A percentile compares a stretch with the other conserved stretches of the same genome.
phyloP scores from a whole-genome alignment of 192 early-diverging fungal genomes.

The Umbelopsis isabellina region DNA sequence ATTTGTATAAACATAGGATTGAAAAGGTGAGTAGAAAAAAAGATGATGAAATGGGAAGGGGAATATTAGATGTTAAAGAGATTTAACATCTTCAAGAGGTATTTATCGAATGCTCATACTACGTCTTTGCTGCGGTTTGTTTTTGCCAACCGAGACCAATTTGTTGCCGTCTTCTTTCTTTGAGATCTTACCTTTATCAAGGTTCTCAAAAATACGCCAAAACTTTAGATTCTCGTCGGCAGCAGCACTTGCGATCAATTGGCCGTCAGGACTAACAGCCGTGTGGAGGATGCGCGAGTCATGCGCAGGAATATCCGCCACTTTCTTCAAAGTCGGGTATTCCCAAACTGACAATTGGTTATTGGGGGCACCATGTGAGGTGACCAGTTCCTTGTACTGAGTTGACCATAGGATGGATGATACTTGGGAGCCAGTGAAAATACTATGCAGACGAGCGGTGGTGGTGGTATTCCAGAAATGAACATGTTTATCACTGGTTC shows the following conservation, averaged over 20 bases:
- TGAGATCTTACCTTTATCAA: constrained; percentile 18
- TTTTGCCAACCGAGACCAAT: constrained; percentile 6
- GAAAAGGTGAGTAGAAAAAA: constrained; percentile 5
- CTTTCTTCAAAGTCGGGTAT: constrained; percentile 72
- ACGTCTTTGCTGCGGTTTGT: constrained; percentile 6
- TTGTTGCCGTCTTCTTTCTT: constrained; percentile 18
- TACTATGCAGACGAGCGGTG: constrained; percentile 57
- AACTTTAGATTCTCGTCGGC: constrained; percentile 96
- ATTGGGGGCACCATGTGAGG: constrained; percentile 91
- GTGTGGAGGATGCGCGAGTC: constrained; percentile 88
- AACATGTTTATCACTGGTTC: constrained; percentile 86
- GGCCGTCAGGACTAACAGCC: constrained; percentile 88
- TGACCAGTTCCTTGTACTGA: constrained; percentile 83
- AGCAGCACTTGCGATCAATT: constrained; percentile 89
- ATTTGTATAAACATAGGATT: neutral
- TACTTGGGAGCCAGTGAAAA: constrained; percentile 88
- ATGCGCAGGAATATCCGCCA: constrained; percentile 84
- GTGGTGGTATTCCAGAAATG: constrained; percentile 92
- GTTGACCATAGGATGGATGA: constrained; percentile 91
- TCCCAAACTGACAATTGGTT: constrained; percentile 87
- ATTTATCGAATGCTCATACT: constrained; percentile 22
- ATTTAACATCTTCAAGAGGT: constrained; percentile 4
- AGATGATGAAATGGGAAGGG: neutral
- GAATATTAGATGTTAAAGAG: neutral
- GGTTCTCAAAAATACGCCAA: constrained; percentile 85